Evolutionary conservation across 2,329 filamentous ascomycete species (phyloP).

Genomic region (Zasmidium angulare): DNA sequence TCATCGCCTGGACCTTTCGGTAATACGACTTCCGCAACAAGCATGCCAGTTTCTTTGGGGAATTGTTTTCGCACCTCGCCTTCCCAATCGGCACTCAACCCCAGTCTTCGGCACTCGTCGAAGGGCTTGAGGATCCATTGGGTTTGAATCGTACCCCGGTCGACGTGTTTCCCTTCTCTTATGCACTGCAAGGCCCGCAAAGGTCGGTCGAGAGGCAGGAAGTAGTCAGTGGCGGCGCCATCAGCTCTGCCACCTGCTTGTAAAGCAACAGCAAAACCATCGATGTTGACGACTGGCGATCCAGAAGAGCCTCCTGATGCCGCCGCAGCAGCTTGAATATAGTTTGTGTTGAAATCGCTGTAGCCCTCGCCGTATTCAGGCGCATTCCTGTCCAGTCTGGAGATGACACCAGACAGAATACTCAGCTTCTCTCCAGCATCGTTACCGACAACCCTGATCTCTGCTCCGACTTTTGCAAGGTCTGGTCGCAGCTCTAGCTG

Average conservation of each 20-base stretch:
- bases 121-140: constrained; percentile 97
- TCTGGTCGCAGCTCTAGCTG: constrained; percentile 81
- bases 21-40: constrained; percentile 92
- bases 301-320: constrained; percentile 98
- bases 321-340: constrained; percentile 96
- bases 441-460: constrained; percentile 97
- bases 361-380: constrained; percentile 98
- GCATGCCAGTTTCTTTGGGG: constrained; percentile 92
- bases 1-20: constrained; percentile 83
- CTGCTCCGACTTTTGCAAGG: constrained; percentile 80
- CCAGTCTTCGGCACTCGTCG: constrained; percentile 89
- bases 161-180: constrained; percentile 70
- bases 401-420: constrained; percentile 96
- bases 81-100: constrained; percentile 83
- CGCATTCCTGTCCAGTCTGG: constrained; percentile 90
- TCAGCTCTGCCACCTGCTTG: constrained; percentile 93
- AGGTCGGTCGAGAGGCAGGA: constrained; percentile 88
- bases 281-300: constrained; percentile 93
- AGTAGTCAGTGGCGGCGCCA: constrained; percentile 96
- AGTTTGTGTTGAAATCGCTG: constrained; percentile 94
- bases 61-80: constrained; percentile 78
- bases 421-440: constrained; percentile 98
- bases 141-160: constrained; percentile 95
- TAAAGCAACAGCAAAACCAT: constrained; percentile 85
- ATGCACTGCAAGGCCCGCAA: constrained; percentile 84